These are phyloP conservation scores for Limonium bicolor DNA, from an alignment of 148 eudicot species.

Conservation along the genomic window DNA sequence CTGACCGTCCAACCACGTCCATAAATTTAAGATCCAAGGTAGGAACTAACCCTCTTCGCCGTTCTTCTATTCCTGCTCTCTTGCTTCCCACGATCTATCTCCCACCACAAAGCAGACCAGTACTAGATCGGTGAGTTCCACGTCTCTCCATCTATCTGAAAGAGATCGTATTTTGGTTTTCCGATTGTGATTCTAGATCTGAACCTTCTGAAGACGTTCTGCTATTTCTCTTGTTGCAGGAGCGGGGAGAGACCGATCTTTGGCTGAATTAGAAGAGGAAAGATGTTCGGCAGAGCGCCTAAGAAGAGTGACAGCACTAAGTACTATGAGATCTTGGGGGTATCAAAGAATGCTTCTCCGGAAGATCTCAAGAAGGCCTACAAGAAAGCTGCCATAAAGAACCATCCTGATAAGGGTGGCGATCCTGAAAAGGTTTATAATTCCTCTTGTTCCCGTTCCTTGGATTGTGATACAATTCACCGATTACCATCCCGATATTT, in stretches of 20 bases:
- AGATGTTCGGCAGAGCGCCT: constrained; percentile 42
- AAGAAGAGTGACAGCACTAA: constrained; percentile 8
- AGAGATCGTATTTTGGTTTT: neutral
- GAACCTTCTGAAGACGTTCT: neutral
- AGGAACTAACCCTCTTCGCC: constrained; percentile 1
- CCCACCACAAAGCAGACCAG: neutral
- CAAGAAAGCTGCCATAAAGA: constrained; percentile 4
- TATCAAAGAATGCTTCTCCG: constrained; percentile 1
- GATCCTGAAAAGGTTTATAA: constrained; percentile 5
- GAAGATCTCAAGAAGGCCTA: constrained; percentile 6
- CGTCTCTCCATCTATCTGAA: neutral
- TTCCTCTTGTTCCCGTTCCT: neutral
- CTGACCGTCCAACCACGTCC: neutral
- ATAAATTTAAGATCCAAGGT: neutral
- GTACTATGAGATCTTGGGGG: constrained; percentile 5
- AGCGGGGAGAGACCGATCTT: no score
- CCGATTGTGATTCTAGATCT: neutral
- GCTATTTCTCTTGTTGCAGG: neutral
- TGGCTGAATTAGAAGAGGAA: constrained; percentile 2
- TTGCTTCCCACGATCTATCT: neutral
- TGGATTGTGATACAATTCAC: neutral
- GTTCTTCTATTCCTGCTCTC: neutral
- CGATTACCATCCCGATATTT: neutral
- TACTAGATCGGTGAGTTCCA: constrained; percentile 5
- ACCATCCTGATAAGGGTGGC: constrained; percentile 6